Conservation (phyloP, 164 flowering plant species). For the Houttuynia cordata region DNA sequence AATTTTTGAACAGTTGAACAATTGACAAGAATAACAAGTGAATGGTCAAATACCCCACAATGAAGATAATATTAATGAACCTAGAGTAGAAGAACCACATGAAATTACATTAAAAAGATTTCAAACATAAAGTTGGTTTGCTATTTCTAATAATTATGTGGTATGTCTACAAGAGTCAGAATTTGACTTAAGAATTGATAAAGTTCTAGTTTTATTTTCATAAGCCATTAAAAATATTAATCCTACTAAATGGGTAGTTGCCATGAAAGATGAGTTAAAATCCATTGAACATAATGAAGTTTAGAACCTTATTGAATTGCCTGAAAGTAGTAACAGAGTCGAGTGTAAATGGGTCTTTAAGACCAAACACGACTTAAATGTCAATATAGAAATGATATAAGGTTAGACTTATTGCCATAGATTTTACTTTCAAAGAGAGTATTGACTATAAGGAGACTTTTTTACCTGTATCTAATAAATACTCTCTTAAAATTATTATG, state of each 20-base stretch:
- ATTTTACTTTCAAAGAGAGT: not conserved
- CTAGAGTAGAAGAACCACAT: too few relatives aligned
- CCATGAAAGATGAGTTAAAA: slow-evolving; percentile 1
- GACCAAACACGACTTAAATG: too few relatives aligned
- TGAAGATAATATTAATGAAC: not conserved
- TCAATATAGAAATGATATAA: slow-evolving; percentile 1
- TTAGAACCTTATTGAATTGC: too few relatives aligned
- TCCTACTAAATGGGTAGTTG: slow-evolving; percentile 1
- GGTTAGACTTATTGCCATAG: not conserved
- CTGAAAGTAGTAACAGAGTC: too few relatives aligned
- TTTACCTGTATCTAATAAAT: not conserved
- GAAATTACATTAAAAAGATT: too few relatives aligned
- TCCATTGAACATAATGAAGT: too few relatives aligned
- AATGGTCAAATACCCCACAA: not conserved
- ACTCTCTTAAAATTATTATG: slow-evolving; percentile 3
- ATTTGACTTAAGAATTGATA: not conserved
- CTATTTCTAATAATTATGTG: not conserved
- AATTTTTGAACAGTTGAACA: too few relatives aligned
- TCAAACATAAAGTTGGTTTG: too few relatives aligned
- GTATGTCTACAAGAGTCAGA: too few relatives aligned
- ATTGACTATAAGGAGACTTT: not conserved
- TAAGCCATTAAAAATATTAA: slow-evolving; percentile 1
- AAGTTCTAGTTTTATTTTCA: not conserved
- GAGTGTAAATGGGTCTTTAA: too few relatives aligned
- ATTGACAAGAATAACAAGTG: too few relatives aligned